Percentiles rank a stretch among this genome's conserved stretches.
These are phyloP conservation scores for Ambrosia artemisiifolia DNA, from an alignment of 129 eudicot genomes.

Conservation along the genomic window DNA sequence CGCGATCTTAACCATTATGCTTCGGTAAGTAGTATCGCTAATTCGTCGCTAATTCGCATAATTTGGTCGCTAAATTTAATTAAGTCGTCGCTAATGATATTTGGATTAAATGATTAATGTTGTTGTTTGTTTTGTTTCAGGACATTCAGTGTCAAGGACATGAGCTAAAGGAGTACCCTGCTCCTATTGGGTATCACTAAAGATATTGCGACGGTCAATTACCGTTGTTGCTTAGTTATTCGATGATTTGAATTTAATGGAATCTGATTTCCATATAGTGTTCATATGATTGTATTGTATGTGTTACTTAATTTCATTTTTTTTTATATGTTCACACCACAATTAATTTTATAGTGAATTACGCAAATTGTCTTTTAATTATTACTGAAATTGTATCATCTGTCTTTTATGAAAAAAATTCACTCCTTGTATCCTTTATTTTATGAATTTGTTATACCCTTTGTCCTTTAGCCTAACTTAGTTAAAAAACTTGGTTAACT, in stretches of 20 bases:
- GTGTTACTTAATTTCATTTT: too few species aligned
- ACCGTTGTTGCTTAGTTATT: background rate
- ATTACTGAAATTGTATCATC: too few species aligned
- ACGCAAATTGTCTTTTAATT: too few species aligned
- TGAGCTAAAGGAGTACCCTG: constrained; percentile 50
- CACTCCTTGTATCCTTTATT: too few species aligned
- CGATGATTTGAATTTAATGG: background rate
- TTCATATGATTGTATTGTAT: too few species aligned
- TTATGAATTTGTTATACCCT: too few species aligned
- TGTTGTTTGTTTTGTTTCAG: constrained; percentile 24
- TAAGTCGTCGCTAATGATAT: background rate
- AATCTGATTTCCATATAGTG: background rate
- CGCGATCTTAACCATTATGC: constrained; percentile 54
- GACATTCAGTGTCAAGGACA: constrained; percentile 57
- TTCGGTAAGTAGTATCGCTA: constrained; percentile 24
- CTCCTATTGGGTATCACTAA: constrained; percentile 60
- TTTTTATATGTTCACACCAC: too few species aligned
- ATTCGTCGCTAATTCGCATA: background rate
- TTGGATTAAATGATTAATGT: background rate
- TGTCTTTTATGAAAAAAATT: too few species aligned
- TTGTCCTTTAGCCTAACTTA: too few species aligned
- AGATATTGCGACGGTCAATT: background rate
- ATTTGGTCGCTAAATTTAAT: background rate
- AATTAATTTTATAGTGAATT: too few species aligned
- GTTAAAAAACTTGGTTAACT: too few species aligned